Percentiles rank a stretch among this genome's conserved stretches.
Evolutionary conservation across 768 basidiomycete species (phyloP).

Genomic region (Tulasnella sp.): DNA sequence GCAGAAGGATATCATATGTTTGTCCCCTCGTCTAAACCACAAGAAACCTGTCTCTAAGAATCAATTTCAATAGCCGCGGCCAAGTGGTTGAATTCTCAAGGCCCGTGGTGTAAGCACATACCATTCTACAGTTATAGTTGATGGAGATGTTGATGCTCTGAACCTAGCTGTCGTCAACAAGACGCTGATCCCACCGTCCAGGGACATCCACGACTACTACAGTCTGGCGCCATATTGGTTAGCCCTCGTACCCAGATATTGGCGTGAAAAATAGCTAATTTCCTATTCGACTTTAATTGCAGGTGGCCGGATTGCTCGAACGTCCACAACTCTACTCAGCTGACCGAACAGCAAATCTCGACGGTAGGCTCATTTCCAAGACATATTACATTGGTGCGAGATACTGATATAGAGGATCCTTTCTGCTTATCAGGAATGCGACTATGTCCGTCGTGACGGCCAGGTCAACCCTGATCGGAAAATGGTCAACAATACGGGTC

Average conservation of each 20-base stretch:
- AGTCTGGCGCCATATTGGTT: constrained; percentile 19
- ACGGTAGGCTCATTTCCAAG: constrained; percentile 20
- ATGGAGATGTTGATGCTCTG: background rate
- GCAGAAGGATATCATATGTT: constrained; percentile 9
- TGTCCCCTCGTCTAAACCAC: no score
- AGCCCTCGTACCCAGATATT: no score
- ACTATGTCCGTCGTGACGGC: constrained; percentile 46
- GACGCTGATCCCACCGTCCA: constrained; percentile 13
- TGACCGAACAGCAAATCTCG: constrained; percentile 47
- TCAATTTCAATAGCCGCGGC: background rate
- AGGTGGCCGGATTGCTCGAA: constrained; percentile 35
- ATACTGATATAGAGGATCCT: no score
- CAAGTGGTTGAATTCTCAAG: background rate
- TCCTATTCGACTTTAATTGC: background rate
- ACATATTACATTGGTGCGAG: no score
- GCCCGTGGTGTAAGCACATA: constrained; percentile 5
- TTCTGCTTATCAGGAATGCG: constrained; percentile 32
- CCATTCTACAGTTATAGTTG: background rate
- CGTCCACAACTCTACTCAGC: constrained; percentile 45
- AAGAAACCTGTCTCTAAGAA: no score
- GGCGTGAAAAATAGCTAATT: no score
- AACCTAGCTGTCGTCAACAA: constrained; percentile 15
- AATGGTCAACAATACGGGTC: constrained; percentile 43
- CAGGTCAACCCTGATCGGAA: constrained; percentile 53
- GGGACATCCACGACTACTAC: constrained; percentile 17